Evolutionary conservation across 1,284 basidiomycete species (phyloP).

Genomic region (Vanrija sp.): DNA sequence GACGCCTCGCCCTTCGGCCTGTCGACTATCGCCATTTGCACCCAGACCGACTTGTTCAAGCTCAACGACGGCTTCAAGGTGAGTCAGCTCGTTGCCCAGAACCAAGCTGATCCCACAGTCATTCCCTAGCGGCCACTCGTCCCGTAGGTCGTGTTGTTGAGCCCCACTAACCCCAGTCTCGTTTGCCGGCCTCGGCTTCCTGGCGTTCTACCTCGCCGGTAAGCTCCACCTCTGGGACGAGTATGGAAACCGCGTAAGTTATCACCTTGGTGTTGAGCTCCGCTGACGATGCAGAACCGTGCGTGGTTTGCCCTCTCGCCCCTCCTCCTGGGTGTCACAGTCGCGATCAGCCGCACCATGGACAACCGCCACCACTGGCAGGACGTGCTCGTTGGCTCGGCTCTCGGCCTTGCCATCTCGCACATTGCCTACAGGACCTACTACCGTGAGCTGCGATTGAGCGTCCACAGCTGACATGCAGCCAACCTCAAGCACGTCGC

Average conservation of each 20-base stretch:
- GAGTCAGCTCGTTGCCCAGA: conserved; percentile 7
- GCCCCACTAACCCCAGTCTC: conserved; percentile 57
- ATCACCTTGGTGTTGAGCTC: not conserved
- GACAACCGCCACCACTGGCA: conserved; percentile 87
- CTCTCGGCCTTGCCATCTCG: conserved; percentile 66
- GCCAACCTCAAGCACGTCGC: conserved; percentile 38
- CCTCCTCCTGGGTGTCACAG: conserved; percentile 71
- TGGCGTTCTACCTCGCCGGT: conserved; percentile 82
- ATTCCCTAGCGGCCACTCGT: conserved; percentile 83
- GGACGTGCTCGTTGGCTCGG: conserved; percentile 74
- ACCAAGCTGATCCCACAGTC: conserved; percentile 48
- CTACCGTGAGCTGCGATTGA: conserved; percentile 32
- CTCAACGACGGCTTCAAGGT: conserved; percentile 78
- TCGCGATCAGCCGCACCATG: conserved; percentile 88
- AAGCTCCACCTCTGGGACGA: conserved; percentile 87
- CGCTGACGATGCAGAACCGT: conserved; percentile 57
- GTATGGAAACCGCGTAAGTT: conserved; percentile 67
- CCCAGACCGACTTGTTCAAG: conserved; percentile 58
- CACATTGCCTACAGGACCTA: conserved; percentile 72
- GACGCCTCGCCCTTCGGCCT: conserved; percentile 70
- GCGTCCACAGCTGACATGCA: conserved; percentile 53
- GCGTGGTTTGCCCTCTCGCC: conserved; percentile 79
- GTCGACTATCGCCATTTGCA: conserved; percentile 72
- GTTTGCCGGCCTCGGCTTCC: conserved; percentile 86
- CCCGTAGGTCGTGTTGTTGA: conserved; percentile 21